These are phyloP conservation scores for Sphaceloma murrayae DNA, from an alignment of 2,329 filamentous ascomycete species.

Conservation along the genomic window DNA sequence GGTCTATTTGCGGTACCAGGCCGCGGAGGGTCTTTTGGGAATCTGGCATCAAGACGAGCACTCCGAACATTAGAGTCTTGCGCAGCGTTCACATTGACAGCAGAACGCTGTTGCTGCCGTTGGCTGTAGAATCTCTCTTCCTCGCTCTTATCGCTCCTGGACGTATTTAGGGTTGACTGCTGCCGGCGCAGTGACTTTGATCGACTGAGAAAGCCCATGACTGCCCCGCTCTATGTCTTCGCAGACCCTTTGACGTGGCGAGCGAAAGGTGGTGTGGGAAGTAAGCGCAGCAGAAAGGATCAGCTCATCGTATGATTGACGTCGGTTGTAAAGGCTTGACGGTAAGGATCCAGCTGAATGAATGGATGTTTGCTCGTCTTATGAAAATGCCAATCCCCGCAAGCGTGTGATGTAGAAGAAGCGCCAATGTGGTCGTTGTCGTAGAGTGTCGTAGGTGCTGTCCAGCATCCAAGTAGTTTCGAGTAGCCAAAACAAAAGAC, in stretches of 20 bases:
- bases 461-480: too few species aligned
- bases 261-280: not conserved
- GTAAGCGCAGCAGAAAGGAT: too few species aligned
- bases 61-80: conserved; percentile 10
- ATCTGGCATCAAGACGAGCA: not conserved
- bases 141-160: conserved; percentile 16
- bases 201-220: conserved; percentile 20
- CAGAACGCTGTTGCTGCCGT: conserved; percentile 1
- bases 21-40: conserved; percentile 1
- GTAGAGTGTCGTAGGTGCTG: not conserved
- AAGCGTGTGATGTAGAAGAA: too few species aligned
- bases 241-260: not conserved
- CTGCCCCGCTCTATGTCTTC: too few species aligned
- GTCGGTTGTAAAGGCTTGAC: too few species aligned
- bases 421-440: not conserved
- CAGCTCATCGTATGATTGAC: too few species aligned
- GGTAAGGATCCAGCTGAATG: too few species aligned
- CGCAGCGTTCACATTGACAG: conserved; percentile 9
- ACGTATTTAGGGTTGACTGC: conserved; percentile 14
- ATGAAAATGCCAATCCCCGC: too few species aligned
- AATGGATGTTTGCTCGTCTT: too few species aligned
- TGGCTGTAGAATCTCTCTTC: conserved; percentile 13
- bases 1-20: conserved; percentile 2
- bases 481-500: not conserved
- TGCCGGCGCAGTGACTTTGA: conserved; percentile 19